Evolutionary conservation across 352 stramenopile genomes (phyloP).

Genomic region (Phytophthora tubulina): DNA sequence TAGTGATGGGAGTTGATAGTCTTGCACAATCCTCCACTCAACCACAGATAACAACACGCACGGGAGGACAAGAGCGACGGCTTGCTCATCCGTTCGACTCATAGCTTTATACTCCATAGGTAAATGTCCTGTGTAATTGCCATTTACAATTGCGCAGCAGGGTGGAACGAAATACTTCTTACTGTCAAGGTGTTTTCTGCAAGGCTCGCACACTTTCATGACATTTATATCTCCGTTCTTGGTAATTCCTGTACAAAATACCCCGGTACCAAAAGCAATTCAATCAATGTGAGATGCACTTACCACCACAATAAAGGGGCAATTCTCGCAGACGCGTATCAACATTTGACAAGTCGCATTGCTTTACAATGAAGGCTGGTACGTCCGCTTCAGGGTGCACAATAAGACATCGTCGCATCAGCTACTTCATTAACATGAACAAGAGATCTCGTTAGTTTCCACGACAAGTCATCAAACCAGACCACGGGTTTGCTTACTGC

Average conservation of each 20-base stretch:
- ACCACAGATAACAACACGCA: conserved; percentile 17
- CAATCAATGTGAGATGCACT: too few species aligned
- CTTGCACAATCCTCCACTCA: not conserved
- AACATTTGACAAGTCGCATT: too few species aligned
- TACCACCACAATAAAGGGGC: too few species aligned
- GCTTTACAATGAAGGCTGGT: too few species aligned
- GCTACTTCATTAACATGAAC: too few species aligned
- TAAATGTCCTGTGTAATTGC: conserved; percentile 14
- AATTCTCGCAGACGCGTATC: too few species aligned
- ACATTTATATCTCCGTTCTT: not conserved
- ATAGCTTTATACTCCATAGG: not conserved
- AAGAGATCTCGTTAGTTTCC: too few species aligned
- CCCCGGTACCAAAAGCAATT: too few species aligned
- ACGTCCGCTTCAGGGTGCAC: too few species aligned
- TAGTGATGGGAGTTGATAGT: conserved; percentile 28
- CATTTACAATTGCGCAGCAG: conserved; percentile 8
- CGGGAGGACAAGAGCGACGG: not conserved
- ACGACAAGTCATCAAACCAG: too few species aligned
- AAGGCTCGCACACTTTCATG: not conserved
- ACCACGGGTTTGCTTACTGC: too few species aligned
- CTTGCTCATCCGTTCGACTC: conserved; percentile 14
- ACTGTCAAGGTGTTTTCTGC: not conserved
- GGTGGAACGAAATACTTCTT: not conserved
- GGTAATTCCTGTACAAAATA: not conserved
- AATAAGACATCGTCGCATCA: too few species aligned